Base-by-base conservation (phyloP, 2,329 filamentous ascomycete genomes). In the Microsporum audouinii region DNA sequence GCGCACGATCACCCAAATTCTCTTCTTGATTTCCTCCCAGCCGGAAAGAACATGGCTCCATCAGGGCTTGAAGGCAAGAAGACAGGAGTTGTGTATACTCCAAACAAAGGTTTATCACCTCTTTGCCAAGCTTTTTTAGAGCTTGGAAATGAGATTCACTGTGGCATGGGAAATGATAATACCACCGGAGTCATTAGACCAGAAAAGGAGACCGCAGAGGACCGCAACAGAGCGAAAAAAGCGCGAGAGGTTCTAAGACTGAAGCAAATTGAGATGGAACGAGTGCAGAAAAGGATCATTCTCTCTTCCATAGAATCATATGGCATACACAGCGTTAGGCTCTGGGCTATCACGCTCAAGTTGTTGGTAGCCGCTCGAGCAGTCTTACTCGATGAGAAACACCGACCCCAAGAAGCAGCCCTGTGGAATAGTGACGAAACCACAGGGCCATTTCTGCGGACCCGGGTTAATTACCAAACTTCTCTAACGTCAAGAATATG, bases 21-120 rank as follows among this genome's bases (percentile, higher is more conserved):
- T 10, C 67, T 73, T 23, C 62, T 73, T 6, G 56, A 61, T 2
- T 73, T 65, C 39, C 67, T 73, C 6, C 71, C 71, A 6, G 33
- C 61, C 5, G 68, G 69, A 0, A 73, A 70, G 60, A 60, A 63
- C 1, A 61, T 66, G 33, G 34, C 60, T 33, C 63, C 72, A 2
- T 65, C 65, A 3, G 67, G 68, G 12, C 60, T 51, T 1, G 60
- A 51, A 1, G 36, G 63, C 17, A 57, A 58, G 0, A 61, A 62
- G 51, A 67, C 66, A 31, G 71, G 72, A 33, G 67, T 73, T 5
- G 64, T 73, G 8, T 73, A 70, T 65, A 60, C 66, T 6, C 68
- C 68, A 0, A 70, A 69, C 43, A 61, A 69, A 2, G 55, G 60
- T 5, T 60, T 73, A 1, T 55, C 63, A 0, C 55, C 55, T 17